A percentile compares a stretch with the other conserved stretches of the same genome.
These are phyloP conservation scores for Kluyveromyces wickerhamii DNA, from an alignment of 805 yeast species.

Conservation along the genomic window DNA sequence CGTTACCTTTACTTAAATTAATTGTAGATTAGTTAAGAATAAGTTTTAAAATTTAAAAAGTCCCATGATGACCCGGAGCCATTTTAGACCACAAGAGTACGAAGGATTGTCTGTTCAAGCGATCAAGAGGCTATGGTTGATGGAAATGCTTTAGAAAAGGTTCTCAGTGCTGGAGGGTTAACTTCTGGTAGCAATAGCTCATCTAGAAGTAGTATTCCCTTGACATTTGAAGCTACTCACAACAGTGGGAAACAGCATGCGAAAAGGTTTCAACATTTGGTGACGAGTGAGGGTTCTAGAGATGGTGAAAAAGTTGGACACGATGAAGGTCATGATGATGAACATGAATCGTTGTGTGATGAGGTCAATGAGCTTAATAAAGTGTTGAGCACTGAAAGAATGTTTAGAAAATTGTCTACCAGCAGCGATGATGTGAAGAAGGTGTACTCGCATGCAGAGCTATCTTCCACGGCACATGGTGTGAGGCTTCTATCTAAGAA, in stretches of 20 bases:
- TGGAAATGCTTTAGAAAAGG: conserved; percentile 2
- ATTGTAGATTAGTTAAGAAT: too few species aligned
- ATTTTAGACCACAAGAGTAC: too few species aligned
- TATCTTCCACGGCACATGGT: conserved; percentile 76
- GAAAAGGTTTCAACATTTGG: neutral
- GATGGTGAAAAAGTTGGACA: neutral
- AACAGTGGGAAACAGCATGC: neutral
- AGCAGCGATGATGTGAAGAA: conserved; percentile 39
- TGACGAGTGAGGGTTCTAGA: neutral
- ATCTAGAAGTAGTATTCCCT: conserved; percentile 5
- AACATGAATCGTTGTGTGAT: neutral
- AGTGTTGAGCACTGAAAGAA: conserved; percentile 6
- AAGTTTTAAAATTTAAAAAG: too few species aligned
- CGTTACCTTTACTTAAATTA: too few species aligned
- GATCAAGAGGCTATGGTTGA: too few species aligned
- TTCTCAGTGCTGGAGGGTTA: neutral
- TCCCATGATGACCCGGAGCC: too few species aligned
- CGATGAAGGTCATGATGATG: neutral
- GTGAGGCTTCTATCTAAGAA: conserved; percentile 70
- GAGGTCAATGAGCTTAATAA: neutral
- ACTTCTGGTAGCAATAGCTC: conserved; percentile 5
- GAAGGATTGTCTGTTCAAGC: too few species aligned
- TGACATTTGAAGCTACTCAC: conserved; percentile 2
- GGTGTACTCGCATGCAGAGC: conserved; percentile 62
- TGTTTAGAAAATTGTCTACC: conserved; percentile 14